Evolutionary conservation across 2,329 filamentous ascomycete genomes (phyloP).

Genomic region (Aureobasidium sp.): DNA sequence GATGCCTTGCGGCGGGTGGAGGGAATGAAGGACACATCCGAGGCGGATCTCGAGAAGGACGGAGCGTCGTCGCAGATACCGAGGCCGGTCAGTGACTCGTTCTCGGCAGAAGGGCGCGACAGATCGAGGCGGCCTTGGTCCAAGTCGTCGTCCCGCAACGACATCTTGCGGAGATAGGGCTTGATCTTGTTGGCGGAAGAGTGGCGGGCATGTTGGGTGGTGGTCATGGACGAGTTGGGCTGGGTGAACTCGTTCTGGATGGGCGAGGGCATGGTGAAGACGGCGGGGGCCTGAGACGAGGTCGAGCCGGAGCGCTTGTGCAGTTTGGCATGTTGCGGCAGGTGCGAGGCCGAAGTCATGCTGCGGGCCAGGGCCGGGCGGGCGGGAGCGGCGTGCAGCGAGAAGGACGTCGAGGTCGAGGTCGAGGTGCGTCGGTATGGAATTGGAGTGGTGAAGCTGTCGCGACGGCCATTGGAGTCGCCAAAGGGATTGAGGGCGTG

Average conservation of each 20-base stretch:
- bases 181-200: constrained; percentile 42
- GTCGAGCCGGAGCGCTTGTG: constrained; percentile 28
- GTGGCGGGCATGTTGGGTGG: constrained; percentile 15
- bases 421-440: constrained; percentile 3
- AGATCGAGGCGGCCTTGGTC: constrained; percentile 44
- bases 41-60: constrained; percentile 33
- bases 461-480: constrained; percentile 15
- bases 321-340: constrained; percentile 21
- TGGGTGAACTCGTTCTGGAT: constrained; percentile 25
- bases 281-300: constrained; percentile 22
- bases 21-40: constrained; percentile 38
- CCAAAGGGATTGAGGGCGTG: constrained; percentile 6
- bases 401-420: constrained; percentile 5
- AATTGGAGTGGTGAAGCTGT: constrained; percentile 8
- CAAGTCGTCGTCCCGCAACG: constrained; percentile 38
- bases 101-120: constrained; percentile 48
- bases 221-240: constrained; percentile 9
- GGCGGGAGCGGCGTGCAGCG: neutral
- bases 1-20: constrained; percentile 32
- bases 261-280: constrained; percentile 26
- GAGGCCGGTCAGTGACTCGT: constrained; percentile 45
- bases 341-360: constrained; percentile 15
- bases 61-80: constrained; percentile 45
- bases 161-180: constrained; percentile 49
- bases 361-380: constrained; percentile 12